Percentiles rank a stretch among this genome's conserved stretches.
These are phyloP conservation scores for Pestalotiopsis sp. DNA, from an alignment of 2,329 filamentous ascomycete species.

Conservation along the genomic window DNA sequence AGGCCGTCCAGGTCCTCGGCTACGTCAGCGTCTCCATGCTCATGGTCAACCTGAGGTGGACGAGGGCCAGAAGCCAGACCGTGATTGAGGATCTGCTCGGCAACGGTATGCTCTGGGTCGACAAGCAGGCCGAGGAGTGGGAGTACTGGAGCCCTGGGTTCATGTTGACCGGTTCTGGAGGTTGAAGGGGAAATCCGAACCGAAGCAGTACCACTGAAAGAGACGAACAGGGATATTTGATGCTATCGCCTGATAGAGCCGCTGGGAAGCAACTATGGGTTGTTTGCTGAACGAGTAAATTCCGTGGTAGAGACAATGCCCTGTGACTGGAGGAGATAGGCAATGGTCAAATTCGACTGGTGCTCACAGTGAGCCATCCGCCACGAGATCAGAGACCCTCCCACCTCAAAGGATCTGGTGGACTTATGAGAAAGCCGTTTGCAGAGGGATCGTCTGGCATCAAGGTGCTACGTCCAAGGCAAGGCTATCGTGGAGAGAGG, in stretches of 20 bases:
- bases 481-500: too few relatives aligned
- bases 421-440: too few relatives aligned
- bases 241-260: not conserved
- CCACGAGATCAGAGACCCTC: too few relatives aligned
- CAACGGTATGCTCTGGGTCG: conserved; percentile 92
- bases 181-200: conserved; percentile 8
- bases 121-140: conserved; percentile 79
- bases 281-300: too few relatives aligned
- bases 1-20: conserved; percentile 85
- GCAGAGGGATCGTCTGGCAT: too few relatives aligned
- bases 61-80: conserved; percentile 79
- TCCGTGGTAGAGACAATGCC: too few relatives aligned
- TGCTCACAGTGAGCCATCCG: too few relatives aligned
- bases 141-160: conserved; percentile 92
- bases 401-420: too few relatives aligned
- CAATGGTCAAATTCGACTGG: too few relatives aligned
- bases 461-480: too few relatives aligned
- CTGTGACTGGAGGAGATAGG: too few relatives aligned
- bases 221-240: not conserved
- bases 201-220: not conserved
- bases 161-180: conserved; percentile 23
- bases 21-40: conserved; percentile 91
- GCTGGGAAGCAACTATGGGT: not conserved
- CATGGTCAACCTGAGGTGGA: conserved; percentile 83
- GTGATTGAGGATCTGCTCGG: conserved; percentile 87